Evolutionary conservation across 164 flowering plant species (phyloP), one percentile per base, ranked within the genome.

Genomic region (Vitis rotundifolia): DNA sequence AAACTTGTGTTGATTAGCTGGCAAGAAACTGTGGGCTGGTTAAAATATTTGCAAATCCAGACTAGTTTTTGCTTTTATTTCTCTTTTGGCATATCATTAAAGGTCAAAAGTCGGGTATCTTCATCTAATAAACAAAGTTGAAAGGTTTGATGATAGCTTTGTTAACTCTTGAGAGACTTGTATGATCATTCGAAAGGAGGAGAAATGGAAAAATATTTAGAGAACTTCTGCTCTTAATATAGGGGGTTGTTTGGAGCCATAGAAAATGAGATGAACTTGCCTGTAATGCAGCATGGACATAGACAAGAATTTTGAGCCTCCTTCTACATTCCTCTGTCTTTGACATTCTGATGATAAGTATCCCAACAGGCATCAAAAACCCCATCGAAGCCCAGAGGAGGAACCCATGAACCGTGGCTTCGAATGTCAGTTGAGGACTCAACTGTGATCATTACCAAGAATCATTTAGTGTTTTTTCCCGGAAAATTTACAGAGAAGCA

Each of bases 301-400:
- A 72, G 81, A 81, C 75, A 28, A 81, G 74, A 50, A 73, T 60
- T 69, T 76, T 78, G 59, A 75, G 80, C 67, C 68, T 81, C 69
- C 74, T 75, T 48, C 74, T 69, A 57, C 73, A 61, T 71, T 73
- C 60, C 63, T 72, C 84, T 70, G 58, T 79, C 59, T 67, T 77
- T 19, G 82, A 72, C 82, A 79, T 80, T 76, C 90, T 80, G 49
- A 81, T 85, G 8, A 70, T 14, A 18, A 87, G 77, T 63, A 87
- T 79, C 10, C 83, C 86, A 59, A 83, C 53, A 49, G 90, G 90
- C 81, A 82, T 80, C 61, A 87, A 64, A 57, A 87, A 78, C 11
- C 88, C 90, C 75, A 87, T 63, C 14, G 90, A 83, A 19, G 82
- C 81, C 90, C 90, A 87, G 1, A 83, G 78, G 9, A 87, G 82